Evolutionary conservation across 352 stramenopile genomes (phyloP).

Genomic region (Globisporangium middletonii): DNA sequence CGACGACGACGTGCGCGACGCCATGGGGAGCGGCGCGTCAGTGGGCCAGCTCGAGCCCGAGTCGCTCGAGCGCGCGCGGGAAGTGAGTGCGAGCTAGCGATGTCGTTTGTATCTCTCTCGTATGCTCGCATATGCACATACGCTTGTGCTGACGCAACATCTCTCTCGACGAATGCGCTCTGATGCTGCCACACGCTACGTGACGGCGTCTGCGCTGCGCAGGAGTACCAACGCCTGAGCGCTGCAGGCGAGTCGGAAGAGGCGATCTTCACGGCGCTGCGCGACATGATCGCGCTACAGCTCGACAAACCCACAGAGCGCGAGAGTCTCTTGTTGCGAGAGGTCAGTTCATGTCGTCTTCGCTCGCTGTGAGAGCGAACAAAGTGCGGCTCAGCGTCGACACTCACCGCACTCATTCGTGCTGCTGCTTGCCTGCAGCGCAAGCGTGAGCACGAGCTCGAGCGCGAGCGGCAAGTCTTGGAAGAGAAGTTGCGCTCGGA

Average conservation of each 20-base stretch:
- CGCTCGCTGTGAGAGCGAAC: too few species aligned
- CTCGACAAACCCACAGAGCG: slow-evolving; percentile 5
- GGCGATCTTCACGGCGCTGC: slow-evolving; percentile 34
- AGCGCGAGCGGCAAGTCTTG: neutral
- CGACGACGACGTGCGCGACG: too few species aligned
- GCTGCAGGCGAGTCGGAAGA: slow-evolving; percentile 33
- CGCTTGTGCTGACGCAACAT: neutral
- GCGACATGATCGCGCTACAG: slow-evolving; percentile 22
- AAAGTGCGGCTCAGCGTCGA: too few species aligned
- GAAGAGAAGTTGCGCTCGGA: slow-evolving; percentile 8
- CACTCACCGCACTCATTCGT: too few species aligned
- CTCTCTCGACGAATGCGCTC: neutral
- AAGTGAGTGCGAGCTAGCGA: slow-evolving; percentile 1
- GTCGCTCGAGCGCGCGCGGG: slow-evolving; percentile 5
- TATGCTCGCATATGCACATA: too few species aligned
- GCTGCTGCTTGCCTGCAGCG: too few species aligned
- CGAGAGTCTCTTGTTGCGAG: slow-evolving; percentile 3
- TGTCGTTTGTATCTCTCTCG: too few species aligned
- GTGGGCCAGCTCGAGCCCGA: slow-evolving; percentile 6
- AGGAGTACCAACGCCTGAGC: slow-evolving; percentile 32
- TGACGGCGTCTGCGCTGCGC: neutral
- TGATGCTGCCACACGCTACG: neutral
- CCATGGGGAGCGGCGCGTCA: slow-evolving; percentile 11
- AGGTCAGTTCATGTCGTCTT: neutral
- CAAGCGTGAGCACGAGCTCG: neutral